Base-by-base conservation (phyloP, 805 yeast species). In the Metschnikowia anglica region DNA sequence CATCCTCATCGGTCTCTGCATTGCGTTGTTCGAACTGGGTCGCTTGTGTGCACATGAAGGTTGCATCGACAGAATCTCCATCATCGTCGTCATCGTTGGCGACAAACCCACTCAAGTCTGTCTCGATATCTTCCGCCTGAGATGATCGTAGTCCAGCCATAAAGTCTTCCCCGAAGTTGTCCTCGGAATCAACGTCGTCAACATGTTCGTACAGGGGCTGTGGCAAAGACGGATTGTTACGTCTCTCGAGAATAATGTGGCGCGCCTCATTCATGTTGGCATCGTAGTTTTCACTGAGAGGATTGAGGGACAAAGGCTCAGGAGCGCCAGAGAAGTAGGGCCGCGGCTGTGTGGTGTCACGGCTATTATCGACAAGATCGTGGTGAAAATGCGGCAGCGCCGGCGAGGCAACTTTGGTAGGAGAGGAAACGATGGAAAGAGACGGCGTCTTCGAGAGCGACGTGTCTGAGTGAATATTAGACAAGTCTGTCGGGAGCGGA, bases 241-340 rank as follows among this genome's bases (percentile, higher is more conserved):
- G 44, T 11, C 40, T 18, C 16, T 47, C 52, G 26, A 37, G 32
- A 11, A 54, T 30, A 1, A 55, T n/a, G 10, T 48, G 47, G 13
- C 61, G 53, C 0, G 59, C 61, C 36, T 55, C 61, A 11, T 41
- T 43, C 8, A 49, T 35, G 36, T 55, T 55, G 10, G 46, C 36
- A 4, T 34, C 36, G 37, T 32, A 41, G 4, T 23, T 18, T 9
- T 39, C 37, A 17, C 12, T 26, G 28, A 38, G 27, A 12, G 21
- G 21, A 26, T 40, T 36, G 18, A 44, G 41, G 13, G 44, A 25
- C 11, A 19, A 17, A 4, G 18, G 18, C 12, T 36, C 37, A 4
- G 42, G 19, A 8, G 37, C 28, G 20, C 25, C 33, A 27, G 34
- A 34, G 11, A 31, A 4, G 15, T 11, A 12, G 10, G 33, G 17